Evolutionary conservation across 2,329 filamentous ascomycete genomes (phyloP).

Genomic region (Ophiostoma montium): DNA sequence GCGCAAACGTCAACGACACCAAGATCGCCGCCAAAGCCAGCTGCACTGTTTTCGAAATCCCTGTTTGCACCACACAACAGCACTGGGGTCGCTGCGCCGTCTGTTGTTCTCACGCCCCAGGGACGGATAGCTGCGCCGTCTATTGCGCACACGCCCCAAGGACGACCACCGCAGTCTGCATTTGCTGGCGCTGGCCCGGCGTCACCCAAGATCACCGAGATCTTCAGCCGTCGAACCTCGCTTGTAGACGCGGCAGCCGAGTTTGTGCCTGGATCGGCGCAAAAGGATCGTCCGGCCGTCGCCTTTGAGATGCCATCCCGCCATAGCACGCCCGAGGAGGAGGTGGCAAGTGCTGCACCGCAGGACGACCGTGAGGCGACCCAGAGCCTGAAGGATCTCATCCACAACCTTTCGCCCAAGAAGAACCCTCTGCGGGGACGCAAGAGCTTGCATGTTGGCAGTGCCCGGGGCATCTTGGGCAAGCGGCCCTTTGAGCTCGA

Average conservation of each 20-base stretch:
- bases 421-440: constrained; percentile 52
- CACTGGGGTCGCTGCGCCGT: constrained; percentile 42
- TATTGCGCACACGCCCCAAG: constrained; percentile 49
- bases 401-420: constrained; percentile 62
- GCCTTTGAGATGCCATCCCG: constrained; percentile 47
- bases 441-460: constrained; percentile 65
- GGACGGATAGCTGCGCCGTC: no score
- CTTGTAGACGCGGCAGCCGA: constrained; percentile 51
- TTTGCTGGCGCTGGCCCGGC: constrained; percentile 56
- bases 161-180: constrained; percentile 49
- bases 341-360: constrained; percentile 26
- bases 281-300: constrained; percentile 29
- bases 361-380: constrained; percentile 47
- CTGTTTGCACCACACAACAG: constrained; percentile 43
- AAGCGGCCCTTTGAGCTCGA: constrained; percentile 63
- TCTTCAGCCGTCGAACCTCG: constrained; percentile 57
- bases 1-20: constrained; percentile 17
- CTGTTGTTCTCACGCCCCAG: constrained; percentile 48
- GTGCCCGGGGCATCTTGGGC: constrained; percentile 57
- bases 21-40: constrained; percentile 18
- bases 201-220: constrained; percentile 57
- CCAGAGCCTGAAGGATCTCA: constrained; percentile 60
- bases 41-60: constrained; percentile 16
- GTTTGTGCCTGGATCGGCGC: constrained; percentile 42
- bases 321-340: constrained; percentile 47